phyloP scores from a whole-genome alignment of 805 yeast species.

The Cyberlindnera americana region DNA sequence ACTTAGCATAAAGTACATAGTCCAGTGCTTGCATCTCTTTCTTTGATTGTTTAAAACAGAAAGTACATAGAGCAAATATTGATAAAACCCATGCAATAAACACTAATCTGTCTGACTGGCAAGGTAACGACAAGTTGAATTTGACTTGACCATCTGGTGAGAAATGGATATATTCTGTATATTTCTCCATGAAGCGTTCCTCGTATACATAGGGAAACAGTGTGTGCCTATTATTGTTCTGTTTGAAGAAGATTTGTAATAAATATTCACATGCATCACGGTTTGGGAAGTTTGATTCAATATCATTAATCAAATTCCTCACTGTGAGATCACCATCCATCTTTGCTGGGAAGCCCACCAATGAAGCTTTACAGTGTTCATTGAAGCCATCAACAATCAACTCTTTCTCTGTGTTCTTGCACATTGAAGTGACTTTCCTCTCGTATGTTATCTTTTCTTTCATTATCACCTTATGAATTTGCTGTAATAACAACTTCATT shows the following conservation, averaged over 20 bases:
- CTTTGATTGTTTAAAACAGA: constrained; percentile 12
- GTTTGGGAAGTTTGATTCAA: constrained; percentile 12
- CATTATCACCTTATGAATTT: constrained; percentile 14
- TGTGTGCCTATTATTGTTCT: constrained; percentile 11
- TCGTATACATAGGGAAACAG: constrained; percentile 16
- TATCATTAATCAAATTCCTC: constrained; percentile 7
- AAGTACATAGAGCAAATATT: constrained; percentile 8
- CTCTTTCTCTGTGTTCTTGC: constrained; percentile 2
- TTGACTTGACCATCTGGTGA: constrained; percentile 7
- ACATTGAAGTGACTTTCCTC: not conserved
- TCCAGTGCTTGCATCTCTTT: constrained; percentile 3
- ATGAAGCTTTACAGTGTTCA: constrained; percentile 10
- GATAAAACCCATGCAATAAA: constrained; percentile 11
- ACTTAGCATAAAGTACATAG: constrained; percentile 13
- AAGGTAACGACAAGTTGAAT: constrained; percentile 4
- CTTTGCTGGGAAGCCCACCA: constrained; percentile 10
- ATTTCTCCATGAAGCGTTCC: constrained; percentile 5
- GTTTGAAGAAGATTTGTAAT: constrained; percentile 10
- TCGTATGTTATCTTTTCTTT: constrained; percentile 11
- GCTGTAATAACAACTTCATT: constrained; percentile 13
- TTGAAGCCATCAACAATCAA: constrained; percentile 7
- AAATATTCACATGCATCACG: not conserved
- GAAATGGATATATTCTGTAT: not conserved
- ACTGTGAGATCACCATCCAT: constrained; percentile 8
- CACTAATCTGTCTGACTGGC: constrained; percentile 5